Evolutionary conservation across 768 basidiomycete genomes (phyloP), one percentile per base, ranked within the genome.

Genomic region (Lentinula lateritia): DNA sequence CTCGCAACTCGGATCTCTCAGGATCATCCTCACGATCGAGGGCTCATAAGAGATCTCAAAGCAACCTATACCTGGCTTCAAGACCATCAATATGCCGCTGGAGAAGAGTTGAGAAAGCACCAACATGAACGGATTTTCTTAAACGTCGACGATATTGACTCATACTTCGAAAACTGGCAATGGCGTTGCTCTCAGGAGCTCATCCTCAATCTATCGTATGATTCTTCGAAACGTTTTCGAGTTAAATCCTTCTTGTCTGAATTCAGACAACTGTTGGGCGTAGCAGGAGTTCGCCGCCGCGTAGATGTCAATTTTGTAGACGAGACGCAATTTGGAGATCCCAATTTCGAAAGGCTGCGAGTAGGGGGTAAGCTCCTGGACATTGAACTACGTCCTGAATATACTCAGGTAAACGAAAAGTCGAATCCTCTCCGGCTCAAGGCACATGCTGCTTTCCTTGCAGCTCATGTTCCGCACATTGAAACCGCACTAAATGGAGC

Each of bases 21-120:
- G n/a, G 53, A 67, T 46, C 64, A 68, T 64, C 62, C 72, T n/a
- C 43, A 60, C 1, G 64, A 74, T 56, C 43, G 45, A 6, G 68
- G 68, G 23, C 61, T 83, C 3, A 63, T 78, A 0, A 58, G 67
- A 4, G 80, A 82, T 62, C 65, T 82, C 18, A 68, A 68, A 52
- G 67, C 69, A 39, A 82, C 82, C 6, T 83, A 83, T 68, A 48
- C 66, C 9, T 82, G 78, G 72, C 71, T 84, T 12, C 68, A 76
- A 20, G 65, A 72, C 9, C 65, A 66, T 55, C 69, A 70, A 32
- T 62, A 63, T 2, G 64, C 70, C 4, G 68, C 66, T 16, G 66
- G 59, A 10, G 50, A 64, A 10, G 36, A 54, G 7, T 61, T 74
- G 4, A 56, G 70, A 28, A 38, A 63, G 6, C 64, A 66, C 39